A percentile compares a stretch with the other conserved stretches of the same genome.
phyloP scores from a whole-genome alignment of 441 rosid species.

The Bruguiera hainesii region DNA sequence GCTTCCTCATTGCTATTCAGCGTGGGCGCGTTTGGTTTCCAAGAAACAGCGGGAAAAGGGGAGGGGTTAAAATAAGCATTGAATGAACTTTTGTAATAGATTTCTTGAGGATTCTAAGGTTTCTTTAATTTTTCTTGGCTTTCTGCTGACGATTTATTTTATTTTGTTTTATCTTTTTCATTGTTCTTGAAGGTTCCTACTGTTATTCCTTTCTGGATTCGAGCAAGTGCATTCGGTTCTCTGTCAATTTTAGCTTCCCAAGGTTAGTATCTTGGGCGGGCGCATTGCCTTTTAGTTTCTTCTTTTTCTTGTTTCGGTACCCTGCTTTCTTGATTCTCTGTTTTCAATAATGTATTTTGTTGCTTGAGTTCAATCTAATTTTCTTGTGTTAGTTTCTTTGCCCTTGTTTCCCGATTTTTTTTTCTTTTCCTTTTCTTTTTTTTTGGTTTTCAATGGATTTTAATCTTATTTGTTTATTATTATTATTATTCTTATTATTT shows the following conservation, averaged over 20 bases:
- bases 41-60: conserved; percentile 11
- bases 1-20: too few species aligned
- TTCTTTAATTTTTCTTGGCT: background rate
- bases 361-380: background rate
- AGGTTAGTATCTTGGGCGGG: background rate
- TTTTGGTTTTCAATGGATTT: background rate
- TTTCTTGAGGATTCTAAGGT: conserved; percentile 12
- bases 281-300: conserved; percentile 13
- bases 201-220: conserved; percentile 1
- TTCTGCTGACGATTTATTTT: background rate
- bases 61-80: background rate
- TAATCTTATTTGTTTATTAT: background rate
- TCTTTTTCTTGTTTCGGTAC: background rate
- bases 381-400: background rate
- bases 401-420: background rate
- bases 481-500: background rate
- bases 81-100: background rate
- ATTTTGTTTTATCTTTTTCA: background rate
- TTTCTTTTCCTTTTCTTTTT: background rate
- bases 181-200: background rate
- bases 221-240: conserved; percentile 10
- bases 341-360: background rate
- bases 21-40: conserved; percentile 17
- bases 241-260: background rate
- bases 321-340: background rate